Evolutionary conservation across 352 stramenopile genomes (phyloP).

Genomic region (Peronospora tabacina): DNA sequence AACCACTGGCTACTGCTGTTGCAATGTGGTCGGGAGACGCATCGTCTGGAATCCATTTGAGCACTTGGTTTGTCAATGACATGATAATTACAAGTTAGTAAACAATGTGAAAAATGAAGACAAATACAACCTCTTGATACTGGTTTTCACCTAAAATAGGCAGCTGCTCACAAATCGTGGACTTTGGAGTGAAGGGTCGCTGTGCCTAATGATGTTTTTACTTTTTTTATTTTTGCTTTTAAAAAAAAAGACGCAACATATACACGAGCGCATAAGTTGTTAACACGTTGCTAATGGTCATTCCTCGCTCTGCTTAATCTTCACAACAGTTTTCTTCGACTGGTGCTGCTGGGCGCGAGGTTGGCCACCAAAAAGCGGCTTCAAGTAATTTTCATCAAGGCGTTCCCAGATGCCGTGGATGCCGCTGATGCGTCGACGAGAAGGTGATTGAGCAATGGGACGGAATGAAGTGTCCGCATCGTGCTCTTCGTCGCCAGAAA

Average conservation of each 20-base stretch:
- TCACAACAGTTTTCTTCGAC: slow-evolving; percentile 11
- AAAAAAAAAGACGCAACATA: too few species aligned
- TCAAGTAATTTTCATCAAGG: slow-evolving; percentile 66
- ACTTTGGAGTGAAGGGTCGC: too few species aligned
- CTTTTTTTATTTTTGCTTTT: too few species aligned
- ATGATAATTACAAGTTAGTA: too few species aligned
- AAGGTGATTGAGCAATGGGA: slow-evolving; percentile 24
- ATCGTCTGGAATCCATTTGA: slow-evolving; percentile 41
- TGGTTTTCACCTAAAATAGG: too few species aligned
- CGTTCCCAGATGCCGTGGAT: slow-evolving; percentile 59
- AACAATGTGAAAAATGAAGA: too few species aligned
- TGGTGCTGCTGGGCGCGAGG: slow-evolving; percentile 24
- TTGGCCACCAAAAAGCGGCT: slow-evolving; percentile 56
- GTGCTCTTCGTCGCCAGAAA: slow-evolving; percentile 48
- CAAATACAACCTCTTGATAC: too few species aligned
- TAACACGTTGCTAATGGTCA: not conserved
- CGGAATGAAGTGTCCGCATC: slow-evolving; percentile 43
- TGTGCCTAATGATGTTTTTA: too few species aligned
- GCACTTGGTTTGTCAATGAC: slow-evolving; percentile 20
- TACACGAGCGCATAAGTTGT: too few species aligned
- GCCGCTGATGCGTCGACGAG: slow-evolving; percentile 32
- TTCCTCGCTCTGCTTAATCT: slow-evolving; percentile 20
- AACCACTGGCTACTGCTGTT: not conserved
- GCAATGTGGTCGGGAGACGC: slow-evolving; percentile 29
- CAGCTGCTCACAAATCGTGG: too few species aligned